Base-by-base conservation (phyloP, 495 filamentous ascomycete species). In the Neurospora tetrasperma region DNA sequence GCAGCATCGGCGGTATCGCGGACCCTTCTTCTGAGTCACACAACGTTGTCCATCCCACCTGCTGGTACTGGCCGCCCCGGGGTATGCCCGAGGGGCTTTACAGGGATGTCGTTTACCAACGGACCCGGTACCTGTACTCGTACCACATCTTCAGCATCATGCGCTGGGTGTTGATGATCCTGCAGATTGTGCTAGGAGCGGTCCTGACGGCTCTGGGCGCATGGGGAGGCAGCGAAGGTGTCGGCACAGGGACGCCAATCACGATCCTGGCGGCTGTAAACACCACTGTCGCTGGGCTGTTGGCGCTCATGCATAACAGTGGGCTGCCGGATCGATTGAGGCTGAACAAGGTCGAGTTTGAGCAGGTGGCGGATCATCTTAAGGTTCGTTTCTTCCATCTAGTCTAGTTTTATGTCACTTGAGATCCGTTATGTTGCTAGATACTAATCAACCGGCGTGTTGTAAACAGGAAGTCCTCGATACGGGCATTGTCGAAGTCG, bases 301-400 rank as follows among this genome's bases (percentile, higher is more conserved):
- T 87, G 3, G 86, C 83, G 12, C 73, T 87, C 42, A 71, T 87
- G 73, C 84, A 86, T 76, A 86, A 86, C 72, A 86, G 85, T 72
- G 86, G 86, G 0, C 75, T 87, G 10, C 86, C 86, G 11, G 81
- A 85, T 71, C 78, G 86, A 5, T 84, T 85, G 44, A 81, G 85
- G 16, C 79, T 82, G 68, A 80, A 86, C 75, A 78, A 80, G 70
- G 78, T 80, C 41, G 84, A 86, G 74, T 84, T 86, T 72, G 72
- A 71, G 41, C 83, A 83, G 48, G 77, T 85, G 31, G 82, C 84
- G 74, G 84, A 86, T 69, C 81, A 79, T 71, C 76, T 87, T 69
- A 83, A 83, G 77, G 80, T 80, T 42, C 1, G 74, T 43, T 20
- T n/a, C 7, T 9, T 41, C 18, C 16, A n/a, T 23, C 42, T 5